Conservation (phyloP, 1,284 basidiomycete genomes). For the Microbotryum saponariae region DNA sequence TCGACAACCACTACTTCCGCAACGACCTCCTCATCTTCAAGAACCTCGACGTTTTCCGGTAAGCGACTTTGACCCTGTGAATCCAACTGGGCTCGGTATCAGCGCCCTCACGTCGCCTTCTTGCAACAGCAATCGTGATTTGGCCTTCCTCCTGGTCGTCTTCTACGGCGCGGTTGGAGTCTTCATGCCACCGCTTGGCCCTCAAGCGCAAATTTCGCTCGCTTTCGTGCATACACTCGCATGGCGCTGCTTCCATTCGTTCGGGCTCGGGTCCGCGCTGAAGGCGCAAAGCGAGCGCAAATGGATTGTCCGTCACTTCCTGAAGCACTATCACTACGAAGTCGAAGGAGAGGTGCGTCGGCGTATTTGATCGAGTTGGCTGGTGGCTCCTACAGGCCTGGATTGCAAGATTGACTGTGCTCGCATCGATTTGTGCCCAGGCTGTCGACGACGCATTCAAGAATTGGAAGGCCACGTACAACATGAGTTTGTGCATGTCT, state of each 20-base stretch:
- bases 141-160: conserved; percentile 49
- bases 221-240: conserved; percentile 73
- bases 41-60: conserved; percentile 81
- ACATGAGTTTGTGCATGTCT: conserved; percentile 87
- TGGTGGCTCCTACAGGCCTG: not conserved
- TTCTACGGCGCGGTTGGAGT: conserved; percentile 42
- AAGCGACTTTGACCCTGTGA: too few species aligned
- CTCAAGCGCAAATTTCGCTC: conserved; percentile 47
- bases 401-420: not conserved
- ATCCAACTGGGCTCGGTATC: conserved; percentile 5
- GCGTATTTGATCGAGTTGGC: not conserved
- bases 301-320: conserved; percentile 85
- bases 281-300: conserved; percentile 76
- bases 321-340: conserved; percentile 67
- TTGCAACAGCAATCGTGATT: conserved; percentile 53
- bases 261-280: conserved; percentile 76
- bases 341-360: conserved; percentile 15
- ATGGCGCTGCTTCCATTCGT: conserved; percentile 84
- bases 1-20: conserved; percentile 82
- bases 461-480: conserved; percentile 92
- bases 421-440: conserved; percentile 44
- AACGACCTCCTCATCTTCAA: conserved; percentile 73
- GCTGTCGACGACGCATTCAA: conserved; percentile 84
- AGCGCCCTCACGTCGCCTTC: not conserved
- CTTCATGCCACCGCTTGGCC: conserved; percentile 29